Evolutionary conservation across 2,329 filamentous ascomycete genomes (phyloP), one percentile per base, ranked within the genome.

Genomic region (Ceratocystis alfenasii): DNA sequence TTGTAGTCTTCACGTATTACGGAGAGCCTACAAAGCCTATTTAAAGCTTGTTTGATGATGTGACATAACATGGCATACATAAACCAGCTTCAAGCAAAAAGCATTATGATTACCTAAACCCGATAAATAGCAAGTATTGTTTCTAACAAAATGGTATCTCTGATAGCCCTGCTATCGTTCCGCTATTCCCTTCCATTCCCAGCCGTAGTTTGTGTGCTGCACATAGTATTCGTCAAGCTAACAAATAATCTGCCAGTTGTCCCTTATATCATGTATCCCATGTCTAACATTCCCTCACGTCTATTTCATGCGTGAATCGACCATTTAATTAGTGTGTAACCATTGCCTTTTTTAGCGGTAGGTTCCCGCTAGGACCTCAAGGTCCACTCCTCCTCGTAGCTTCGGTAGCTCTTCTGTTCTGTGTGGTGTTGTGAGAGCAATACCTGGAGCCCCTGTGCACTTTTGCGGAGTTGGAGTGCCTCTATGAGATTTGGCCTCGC

Each of bases 341-440:
- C 28, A 17, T n/a, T 8, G 8, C 2, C 15, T 33, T 17, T n/a
- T 36, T 20, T 64, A 67, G 59, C 60, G 65, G 59, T 67, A 67
- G 7, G 22, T 36, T 36, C 65, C 65, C 12, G 50, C 63, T 57
- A 67, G 41, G 15, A 53, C 20, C 55, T 64, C 62, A 17, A 67
- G 60, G 28, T 67, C 65, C 12, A 25, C 62, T 22, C 63, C 65
- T 59, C 48, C n/a, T 10, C 61, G 41, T 45, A 67, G 44, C n/a
- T 48, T 46, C 12, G 61, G 28, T 30, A 50, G 8, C n/a, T 33
- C 45, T 10, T 53, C 45, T 1, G 28, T 28, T 20, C 33, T 53
- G 22, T 64, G 12, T 33, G 63, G 17, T 15, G 50, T 46, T 1
- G 53, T 60, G 8, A 65, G 41, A 3, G 53, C 22, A 46, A 65